phyloP scores from a whole-genome alignment of 495 filamentous ascomycete genomes.

The Xanthoparmelia taractica region DNA sequence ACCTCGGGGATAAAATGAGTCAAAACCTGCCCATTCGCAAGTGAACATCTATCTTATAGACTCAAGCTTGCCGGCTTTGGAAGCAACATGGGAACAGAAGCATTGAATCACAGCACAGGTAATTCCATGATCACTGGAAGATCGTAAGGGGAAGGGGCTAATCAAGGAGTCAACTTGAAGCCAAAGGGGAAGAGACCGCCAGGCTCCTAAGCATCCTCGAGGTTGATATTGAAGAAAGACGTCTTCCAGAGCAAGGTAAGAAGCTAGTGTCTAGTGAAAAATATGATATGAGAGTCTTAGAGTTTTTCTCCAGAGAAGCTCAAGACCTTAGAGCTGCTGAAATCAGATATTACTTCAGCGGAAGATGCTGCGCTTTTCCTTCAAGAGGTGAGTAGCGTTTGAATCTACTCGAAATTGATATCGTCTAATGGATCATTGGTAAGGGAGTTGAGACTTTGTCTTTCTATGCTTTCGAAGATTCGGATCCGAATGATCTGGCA shows the following conservation, averaged over 20 bases:
- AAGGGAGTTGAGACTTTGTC: conserved; percentile 70
- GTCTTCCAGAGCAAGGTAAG: conserved; percentile 51
- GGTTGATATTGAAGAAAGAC: conserved; percentile 46
- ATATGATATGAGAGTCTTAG: background rate
- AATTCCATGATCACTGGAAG: background rate
- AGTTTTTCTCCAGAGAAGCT: background rate
- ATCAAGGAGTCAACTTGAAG: conserved; percentile 33
- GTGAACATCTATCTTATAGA: background rate
- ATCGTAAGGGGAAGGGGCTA: background rate
- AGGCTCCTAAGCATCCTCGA: conserved; percentile 50
- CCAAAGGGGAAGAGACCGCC: conserved; percentile 57
- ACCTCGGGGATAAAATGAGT: background rate
- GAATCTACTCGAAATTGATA: background rate
- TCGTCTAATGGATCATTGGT: background rate
- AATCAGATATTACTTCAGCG: conserved; percentile 5
- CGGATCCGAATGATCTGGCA: conserved; percentile 47
- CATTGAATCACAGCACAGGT: background rate
- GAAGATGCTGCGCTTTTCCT: conserved; percentile 9
- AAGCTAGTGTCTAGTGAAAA: background rate
- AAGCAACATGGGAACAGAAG: background rate
- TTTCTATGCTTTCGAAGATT: conserved; percentile 58
- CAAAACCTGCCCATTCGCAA: background rate
- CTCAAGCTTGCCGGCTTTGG: background rate
- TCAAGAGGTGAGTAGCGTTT: background rate
- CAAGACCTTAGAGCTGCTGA: background rate